A percentile compares a stretch with the other conserved stretches of the same genome.
Evolutionary conservation across 495 filamentous ascomycete species (phyloP).

Genomic region (Penicillium diatomitis): DNA sequence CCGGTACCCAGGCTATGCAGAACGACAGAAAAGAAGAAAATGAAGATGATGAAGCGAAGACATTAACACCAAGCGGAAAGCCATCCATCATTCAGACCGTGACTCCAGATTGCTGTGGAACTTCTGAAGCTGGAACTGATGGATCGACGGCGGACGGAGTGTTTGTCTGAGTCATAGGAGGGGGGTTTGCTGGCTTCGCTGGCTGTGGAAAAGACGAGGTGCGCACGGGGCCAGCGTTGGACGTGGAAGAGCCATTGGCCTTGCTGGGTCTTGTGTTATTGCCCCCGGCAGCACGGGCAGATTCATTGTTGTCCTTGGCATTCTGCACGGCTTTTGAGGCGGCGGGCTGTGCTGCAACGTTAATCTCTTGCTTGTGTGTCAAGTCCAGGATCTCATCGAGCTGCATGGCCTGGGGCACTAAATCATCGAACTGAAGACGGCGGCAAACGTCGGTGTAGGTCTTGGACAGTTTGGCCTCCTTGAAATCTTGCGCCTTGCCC

Average conservation of each 20-base stretch:
- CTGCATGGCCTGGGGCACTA: constrained; percentile 48
- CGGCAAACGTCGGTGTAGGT: constrained; percentile 57
- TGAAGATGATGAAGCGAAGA: background rate
- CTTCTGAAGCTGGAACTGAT: constrained; percentile 14
- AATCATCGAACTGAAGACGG: constrained; percentile 49
- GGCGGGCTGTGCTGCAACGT: constrained; percentile 20
- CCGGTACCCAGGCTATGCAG: constrained; percentile 19
- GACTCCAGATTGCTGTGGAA: constrained; percentile 18
- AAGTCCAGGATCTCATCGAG: constrained; percentile 58
- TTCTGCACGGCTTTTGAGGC: constrained; percentile 41
- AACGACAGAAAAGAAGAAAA: background rate
- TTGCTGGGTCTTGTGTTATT: constrained; percentile 21
- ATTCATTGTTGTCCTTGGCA: constrained; percentile 41
- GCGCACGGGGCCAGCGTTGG: constrained; percentile 31
- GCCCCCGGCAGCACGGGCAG: constrained; percentile 36
- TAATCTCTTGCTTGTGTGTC: constrained; percentile 29
- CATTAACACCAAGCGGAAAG: background rate
- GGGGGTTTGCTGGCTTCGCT: constrained; percentile 12
- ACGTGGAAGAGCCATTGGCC: constrained; percentile 11
- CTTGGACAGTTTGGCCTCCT: constrained; percentile 44
- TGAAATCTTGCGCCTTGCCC: constrained; percentile 57
- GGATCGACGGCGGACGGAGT: constrained; percentile 8
- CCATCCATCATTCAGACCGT: constrained; percentile 9
- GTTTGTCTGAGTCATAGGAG: constrained; percentile 5
- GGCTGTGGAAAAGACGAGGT: constrained; percentile 28